phyloP scores from a whole-genome alignment of 2,329 filamentous ascomycete species.

The Talaromyces sp. region DNA sequence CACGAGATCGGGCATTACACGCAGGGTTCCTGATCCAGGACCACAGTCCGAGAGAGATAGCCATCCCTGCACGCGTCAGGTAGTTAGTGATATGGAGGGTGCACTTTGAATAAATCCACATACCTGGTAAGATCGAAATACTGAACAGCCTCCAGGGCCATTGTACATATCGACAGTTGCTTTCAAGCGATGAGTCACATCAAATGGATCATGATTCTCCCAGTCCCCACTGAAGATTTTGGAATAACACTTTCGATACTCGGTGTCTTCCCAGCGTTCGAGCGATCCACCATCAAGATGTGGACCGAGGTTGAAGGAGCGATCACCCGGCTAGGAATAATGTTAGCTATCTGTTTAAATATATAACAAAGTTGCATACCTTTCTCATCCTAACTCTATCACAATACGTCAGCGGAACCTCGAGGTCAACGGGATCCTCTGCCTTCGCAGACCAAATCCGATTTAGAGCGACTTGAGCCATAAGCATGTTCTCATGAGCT shows the following conservation, averaged over 20 bases:
- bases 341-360: neutral
- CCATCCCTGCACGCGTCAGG: conserved; percentile 35
- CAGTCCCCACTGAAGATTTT: conserved; percentile 39
- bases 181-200: conserved; percentile 34
- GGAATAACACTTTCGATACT: conserved; percentile 39
- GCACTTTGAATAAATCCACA: neutral
- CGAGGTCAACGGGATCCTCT: conserved; percentile 23
- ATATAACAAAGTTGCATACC: neutral
- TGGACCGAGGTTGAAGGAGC: conserved; percentile 43
- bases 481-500: conserved; percentile 38
- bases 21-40: conserved; percentile 37
- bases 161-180: conserved; percentile 30
- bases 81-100: neutral
- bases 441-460: conserved; percentile 38
- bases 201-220: conserved; percentile 37
- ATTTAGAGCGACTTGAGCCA: conserved; percentile 38
- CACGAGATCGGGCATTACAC: conserved; percentile 42
- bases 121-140: conserved; percentile 30
- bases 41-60: conserved; percentile 40
- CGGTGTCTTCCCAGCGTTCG: conserved; percentile 42
- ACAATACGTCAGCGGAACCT: conserved; percentile 41
- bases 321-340: conserved; percentile 30
- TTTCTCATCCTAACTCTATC: conserved; percentile 40
- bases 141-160: conserved; percentile 37
- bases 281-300: conserved; percentile 47